Percentiles rank a stretch among this genome's conserved stretches.
Evolutionary conservation across 2,329 filamentous ascomycete species (phyloP).

Genomic region (Neoarthrinium moseri): DNA sequence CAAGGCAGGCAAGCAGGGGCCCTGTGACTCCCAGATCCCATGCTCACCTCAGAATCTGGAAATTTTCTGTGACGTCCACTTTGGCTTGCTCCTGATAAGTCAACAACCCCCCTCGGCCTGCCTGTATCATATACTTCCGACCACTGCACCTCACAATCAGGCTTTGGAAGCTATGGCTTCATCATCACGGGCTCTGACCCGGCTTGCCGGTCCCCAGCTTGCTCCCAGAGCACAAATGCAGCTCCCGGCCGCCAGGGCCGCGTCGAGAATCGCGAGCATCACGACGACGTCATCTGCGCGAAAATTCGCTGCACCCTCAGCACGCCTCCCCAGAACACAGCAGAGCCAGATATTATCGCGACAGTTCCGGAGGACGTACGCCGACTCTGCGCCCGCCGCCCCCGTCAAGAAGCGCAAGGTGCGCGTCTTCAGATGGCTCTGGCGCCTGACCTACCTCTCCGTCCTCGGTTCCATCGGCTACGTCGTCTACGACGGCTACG

Average conservation of each 20-base stretch:
- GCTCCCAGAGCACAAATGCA: conserved; percentile 19
- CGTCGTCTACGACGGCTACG: conserved; percentile 78
- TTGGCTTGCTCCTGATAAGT: conserved; percentile 1
- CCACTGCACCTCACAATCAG: conserved; percentile 17
- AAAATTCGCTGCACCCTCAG: conserved; percentile 25
- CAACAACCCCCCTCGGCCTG: background rate
- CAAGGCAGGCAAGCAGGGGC: background rate
- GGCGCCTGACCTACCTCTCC: conserved; percentile 79
- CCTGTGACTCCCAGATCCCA: background rate
- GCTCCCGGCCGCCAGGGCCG: conserved; percentile 20
- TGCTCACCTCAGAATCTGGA: conserved; percentile 6
- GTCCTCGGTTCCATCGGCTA: conserved; percentile 68
- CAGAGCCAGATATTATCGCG: conserved; percentile 27
- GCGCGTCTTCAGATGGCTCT: conserved; percentile 73
- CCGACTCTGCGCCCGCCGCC: conserved; percentile 47
- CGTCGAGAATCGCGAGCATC: conserved; percentile 24
- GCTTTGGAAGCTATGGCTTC: conserved; percentile 41
- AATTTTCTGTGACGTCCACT: background rate
- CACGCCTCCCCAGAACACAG: conserved; percentile 34
- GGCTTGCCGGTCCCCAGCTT: conserved; percentile 26
- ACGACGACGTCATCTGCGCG: conserved; percentile 25
- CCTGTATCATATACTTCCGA: background rate
- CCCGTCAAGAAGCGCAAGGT: conserved; percentile 57
- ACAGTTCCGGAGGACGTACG: conserved; percentile 46
- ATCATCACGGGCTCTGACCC: conserved; percentile 40